phyloP scores from a whole-genome alignment of 192 early-diverging fungal species.

The Lobulomyces angularis region DNA sequence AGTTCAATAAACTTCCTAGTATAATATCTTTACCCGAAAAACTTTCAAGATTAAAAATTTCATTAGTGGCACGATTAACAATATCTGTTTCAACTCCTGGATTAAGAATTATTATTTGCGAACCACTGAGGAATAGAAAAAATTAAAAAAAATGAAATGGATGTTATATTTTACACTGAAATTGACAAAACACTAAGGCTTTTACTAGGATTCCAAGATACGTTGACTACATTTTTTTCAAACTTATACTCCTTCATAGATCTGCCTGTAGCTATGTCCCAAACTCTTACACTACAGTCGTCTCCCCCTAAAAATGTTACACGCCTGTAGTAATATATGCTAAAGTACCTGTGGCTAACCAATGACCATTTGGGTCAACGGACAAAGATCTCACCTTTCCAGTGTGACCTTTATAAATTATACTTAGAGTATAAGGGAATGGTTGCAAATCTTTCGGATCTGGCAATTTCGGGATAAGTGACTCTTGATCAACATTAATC shows the following conservation, averaged over 20 bases:
- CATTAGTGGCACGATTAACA: constrained; percentile 13
- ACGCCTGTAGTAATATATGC: background rate
- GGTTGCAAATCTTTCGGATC: constrained; percentile 87
- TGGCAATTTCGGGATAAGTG: constrained; percentile 88
- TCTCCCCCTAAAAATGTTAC: too few relatives aligned
- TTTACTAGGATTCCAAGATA: constrained; percentile 84
- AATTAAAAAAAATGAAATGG: background rate
- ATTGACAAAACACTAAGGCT: constrained; percentile 67
- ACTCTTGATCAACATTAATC: constrained; percentile 79
- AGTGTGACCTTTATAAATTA: constrained; percentile 73
- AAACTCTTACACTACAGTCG: constrained; percentile 75
- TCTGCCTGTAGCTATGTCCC: constrained; percentile 85
- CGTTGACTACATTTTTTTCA: constrained; percentile 51
- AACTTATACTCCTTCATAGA: constrained; percentile 68
- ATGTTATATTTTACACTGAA: constrained; percentile 27
- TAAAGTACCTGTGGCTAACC: constrained; percentile 55
- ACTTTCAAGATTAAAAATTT: constrained; percentile 15
- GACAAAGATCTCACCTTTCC: constrained; percentile 68
- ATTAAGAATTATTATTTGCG: constrained; percentile 29
- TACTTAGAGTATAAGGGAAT: constrained; percentile 70
- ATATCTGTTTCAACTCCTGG: constrained; percentile 5
- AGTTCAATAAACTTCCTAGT: constrained; percentile 4
- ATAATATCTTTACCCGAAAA: background rate
- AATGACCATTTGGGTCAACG: constrained; percentile 87
- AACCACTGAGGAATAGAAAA: constrained; percentile 10